Percentiles rank a stretch among this genome's conserved stretches.
Evolutionary conservation across 306 rosid genomes (phyloP).

Genomic region (Trifolium repens): DNA sequence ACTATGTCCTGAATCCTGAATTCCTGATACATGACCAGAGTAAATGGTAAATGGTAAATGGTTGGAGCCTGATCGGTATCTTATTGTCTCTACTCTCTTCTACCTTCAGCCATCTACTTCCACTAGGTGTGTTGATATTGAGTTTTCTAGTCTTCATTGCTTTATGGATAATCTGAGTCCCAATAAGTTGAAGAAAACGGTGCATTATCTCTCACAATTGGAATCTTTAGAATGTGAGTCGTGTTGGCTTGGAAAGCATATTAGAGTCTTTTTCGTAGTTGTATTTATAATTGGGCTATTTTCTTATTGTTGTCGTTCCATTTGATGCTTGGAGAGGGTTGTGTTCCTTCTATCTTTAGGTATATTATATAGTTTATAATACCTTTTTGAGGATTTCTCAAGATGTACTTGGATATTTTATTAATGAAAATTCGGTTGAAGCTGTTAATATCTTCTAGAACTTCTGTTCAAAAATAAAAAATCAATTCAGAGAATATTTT

Average conservation of each 20-base stretch:
- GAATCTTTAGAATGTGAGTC: not conserved
- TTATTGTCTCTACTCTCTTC: constrained; percentile 1
- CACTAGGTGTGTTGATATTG: not conserved
- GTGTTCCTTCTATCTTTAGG: not conserved
- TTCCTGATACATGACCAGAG: not conserved
- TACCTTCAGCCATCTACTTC: not conserved
- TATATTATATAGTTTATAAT: not conserved
- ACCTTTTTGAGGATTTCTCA: constrained; percentile 2
- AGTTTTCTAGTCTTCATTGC: not conserved
- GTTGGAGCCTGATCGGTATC: not conserved
- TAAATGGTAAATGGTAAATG: too few relatives aligned
- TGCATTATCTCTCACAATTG: not conserved
- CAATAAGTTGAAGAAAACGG: not conserved
- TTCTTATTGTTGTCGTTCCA: not conserved
- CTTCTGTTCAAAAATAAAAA: not conserved
- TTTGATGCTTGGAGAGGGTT: not conserved
- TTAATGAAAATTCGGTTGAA: not conserved
- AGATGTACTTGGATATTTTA: not conserved
- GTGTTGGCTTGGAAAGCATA: not conserved
- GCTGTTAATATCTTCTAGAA: not conserved
- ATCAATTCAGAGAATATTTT: not conserved
- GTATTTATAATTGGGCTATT: not conserved
- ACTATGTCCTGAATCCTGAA: not conserved
- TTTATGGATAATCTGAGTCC: not conserved
- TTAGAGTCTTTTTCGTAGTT: not conserved